Evolutionary conservation across 441 rosid genomes (phyloP).

Genomic region (Populus hybrid): DNA sequence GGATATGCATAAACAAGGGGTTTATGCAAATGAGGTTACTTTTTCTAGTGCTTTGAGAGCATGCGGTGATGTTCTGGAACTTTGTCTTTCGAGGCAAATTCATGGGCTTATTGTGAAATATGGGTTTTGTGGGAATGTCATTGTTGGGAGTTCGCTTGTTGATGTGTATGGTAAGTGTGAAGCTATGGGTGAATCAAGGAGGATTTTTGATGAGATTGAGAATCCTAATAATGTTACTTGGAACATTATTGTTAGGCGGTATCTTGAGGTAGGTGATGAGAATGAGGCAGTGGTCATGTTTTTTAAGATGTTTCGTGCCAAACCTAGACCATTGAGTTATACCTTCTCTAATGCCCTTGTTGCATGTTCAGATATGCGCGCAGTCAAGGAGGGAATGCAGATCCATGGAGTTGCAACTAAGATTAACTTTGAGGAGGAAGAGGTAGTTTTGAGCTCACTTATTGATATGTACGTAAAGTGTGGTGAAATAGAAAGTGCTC

Average conservation of each 20-base stretch:
- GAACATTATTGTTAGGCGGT: constrained; percentile 83
- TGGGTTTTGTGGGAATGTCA: constrained; percentile 57
- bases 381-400: constrained; percentile 61
- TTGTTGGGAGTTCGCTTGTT: constrained; percentile 70
- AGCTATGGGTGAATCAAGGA: constrained; percentile 62
- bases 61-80: constrained; percentile 45
- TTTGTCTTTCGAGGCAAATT: constrained; percentile 48
- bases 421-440: constrained; percentile 40
- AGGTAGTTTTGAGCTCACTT: constrained; percentile 61
- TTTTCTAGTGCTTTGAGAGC: constrained; percentile 56
- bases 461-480: constrained; percentile 71
- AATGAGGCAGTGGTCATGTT: constrained; percentile 64
- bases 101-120: constrained; percentile 60
- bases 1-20: constrained; percentile 51
- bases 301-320: constrained; percentile 46
- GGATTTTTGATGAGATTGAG: constrained; percentile 68
- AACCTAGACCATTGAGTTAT: constrained; percentile 55
- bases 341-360: constrained; percentile 64
- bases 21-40: constrained; percentile 54
- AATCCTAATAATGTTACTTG: constrained; percentile 68
- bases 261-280: constrained; percentile 60
- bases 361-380: constrained; percentile 63
- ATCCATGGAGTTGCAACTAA: constrained; percentile 63
- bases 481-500: constrained; percentile 54
- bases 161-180: constrained; percentile 76